Evolutionary conservation across 306 rosid species (phyloP).

Genomic region (Medicago ruthenica): DNA sequence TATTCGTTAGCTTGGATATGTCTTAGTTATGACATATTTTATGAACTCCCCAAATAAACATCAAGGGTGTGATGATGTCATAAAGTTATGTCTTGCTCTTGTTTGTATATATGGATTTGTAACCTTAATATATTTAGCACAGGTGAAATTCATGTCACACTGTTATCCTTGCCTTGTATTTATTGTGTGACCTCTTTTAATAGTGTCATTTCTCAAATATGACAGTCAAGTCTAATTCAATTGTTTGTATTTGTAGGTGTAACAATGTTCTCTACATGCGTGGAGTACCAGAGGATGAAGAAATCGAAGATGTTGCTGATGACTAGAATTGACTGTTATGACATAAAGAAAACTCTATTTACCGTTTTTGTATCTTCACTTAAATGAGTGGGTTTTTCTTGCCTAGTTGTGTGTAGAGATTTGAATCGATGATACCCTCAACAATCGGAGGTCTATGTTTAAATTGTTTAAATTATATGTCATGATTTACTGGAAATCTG

Average conservation of each 20-base stretch:
- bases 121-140: no score
- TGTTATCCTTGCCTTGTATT: neutral
- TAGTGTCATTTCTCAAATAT: neutral
- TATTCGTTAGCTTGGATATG: neutral
- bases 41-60: neutral
- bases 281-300: conserved; percentile 96
- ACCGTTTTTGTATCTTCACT: conserved; percentile 25
- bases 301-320: conserved; percentile 83
- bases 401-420: conserved; percentile 46
- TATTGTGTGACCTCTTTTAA: neutral
- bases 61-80: neutral
- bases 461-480: conserved; percentile 8
- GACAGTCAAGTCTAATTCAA: neutral
- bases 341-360: no score
- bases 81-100: neutral
- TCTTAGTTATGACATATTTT: neutral
- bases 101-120: neutral
- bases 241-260: conserved; percentile 61
- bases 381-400: conserved; percentile 2
- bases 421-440: conserved; percentile 23
- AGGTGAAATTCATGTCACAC: neutral
- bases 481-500: neutral
- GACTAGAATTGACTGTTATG: conserved; percentile 45
- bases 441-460: conserved; percentile 6
- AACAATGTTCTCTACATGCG: conserved; percentile 97